These are phyloP conservation scores for Ceratocystiopsis sp. DNA, from an alignment of 2,329 filamentous ascomycete species.

Conservation along the genomic window DNA sequence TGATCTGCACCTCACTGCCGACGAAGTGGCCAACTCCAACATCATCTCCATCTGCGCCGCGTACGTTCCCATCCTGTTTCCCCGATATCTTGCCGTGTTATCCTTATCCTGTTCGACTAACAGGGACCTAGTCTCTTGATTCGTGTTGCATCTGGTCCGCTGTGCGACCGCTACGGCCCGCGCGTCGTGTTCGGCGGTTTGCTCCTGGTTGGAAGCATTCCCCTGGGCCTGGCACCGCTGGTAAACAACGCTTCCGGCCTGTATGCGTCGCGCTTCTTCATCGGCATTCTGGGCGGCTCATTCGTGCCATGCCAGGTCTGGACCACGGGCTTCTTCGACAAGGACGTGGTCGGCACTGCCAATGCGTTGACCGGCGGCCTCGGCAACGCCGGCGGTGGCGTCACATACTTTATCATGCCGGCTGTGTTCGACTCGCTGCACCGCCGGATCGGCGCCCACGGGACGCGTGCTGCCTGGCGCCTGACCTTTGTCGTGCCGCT, in stretches of 20 bases:
- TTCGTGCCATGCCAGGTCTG: slow-evolving; percentile 85
- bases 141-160: slow-evolving; percentile 59
- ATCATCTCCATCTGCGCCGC: slow-evolving; percentile 65
- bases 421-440: slow-evolving; percentile 70
- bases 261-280: slow-evolving; percentile 62
- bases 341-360: slow-evolving; percentile 75
- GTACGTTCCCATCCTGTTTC: slow-evolving; percentile 19
- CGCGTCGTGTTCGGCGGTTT: slow-evolving; percentile 63
- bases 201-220: slow-evolving; percentile 62
- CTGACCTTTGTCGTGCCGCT: slow-evolving; percentile 74
- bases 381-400: slow-evolving; percentile 76
- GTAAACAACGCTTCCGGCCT: slow-evolving; percentile 50
- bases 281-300: slow-evolving; percentile 59
- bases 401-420: slow-evolving; percentile 90
- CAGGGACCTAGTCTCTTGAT: slow-evolving; percentile 43
- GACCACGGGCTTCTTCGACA: slow-evolving; percentile 87
- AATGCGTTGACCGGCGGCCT: slow-evolving; percentile 74
- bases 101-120: neutral
- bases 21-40: slow-evolving; percentile 74
- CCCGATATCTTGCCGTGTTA: neutral
- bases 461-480: slow-evolving; percentile 59
- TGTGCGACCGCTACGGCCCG: slow-evolving; percentile 75
- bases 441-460: slow-evolving; percentile 32
- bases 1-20: slow-evolving; percentile 54
- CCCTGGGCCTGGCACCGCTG: slow-evolving; percentile 66